A percentile compares a stretch with the other conserved stretches of the same genome.
Conservation (phyloP, 1,284 basidiomycete genomes). For the Leccinum idahoense region DNA sequence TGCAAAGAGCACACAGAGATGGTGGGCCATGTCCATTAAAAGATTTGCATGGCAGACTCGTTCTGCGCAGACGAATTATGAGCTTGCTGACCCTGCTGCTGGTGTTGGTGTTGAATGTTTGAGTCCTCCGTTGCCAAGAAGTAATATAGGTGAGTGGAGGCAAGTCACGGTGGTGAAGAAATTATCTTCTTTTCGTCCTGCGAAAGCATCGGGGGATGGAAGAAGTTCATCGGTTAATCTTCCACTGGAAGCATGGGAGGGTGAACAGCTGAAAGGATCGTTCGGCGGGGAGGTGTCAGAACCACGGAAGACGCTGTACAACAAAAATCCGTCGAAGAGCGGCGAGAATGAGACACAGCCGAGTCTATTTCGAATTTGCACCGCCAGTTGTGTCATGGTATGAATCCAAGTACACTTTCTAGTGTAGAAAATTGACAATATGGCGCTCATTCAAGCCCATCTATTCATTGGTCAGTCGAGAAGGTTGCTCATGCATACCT, state of each 20-base stretch:
- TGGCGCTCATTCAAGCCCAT: no score
- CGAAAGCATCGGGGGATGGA: no score
- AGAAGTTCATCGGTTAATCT: no score
- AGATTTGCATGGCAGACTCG: conserved; percentile 27
- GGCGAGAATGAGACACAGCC: conserved; percentile 35
- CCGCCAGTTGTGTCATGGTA: no score
- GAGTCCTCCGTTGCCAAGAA: conserved; percentile 31
- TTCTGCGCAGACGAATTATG: conserved; percentile 18
- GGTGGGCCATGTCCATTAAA: conserved; percentile 14
- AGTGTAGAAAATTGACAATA: no score
- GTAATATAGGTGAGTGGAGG: conserved; percentile 35
- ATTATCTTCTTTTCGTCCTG: no score
- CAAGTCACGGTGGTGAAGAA: no score
- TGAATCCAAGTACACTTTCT: no score
- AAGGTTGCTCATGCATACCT: no score
- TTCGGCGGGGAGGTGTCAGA: conserved; percentile 46
- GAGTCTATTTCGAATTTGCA: conserved; percentile 16
- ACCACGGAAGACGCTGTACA: conserved; percentile 47
- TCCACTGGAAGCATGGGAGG: conserved; percentile 36
- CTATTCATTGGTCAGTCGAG: no score
- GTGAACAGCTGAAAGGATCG: conserved; percentile 50
- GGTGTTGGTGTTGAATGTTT: conserved; percentile 31
- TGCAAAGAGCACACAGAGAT: conserved; percentile 3
- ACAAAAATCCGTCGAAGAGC: conserved; percentile 60
- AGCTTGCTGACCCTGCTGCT: conserved; percentile 34